These are phyloP conservation scores for Acorus calamus DNA, from an alignment of 106 monocot species.

Conservation along the genomic window DNA sequence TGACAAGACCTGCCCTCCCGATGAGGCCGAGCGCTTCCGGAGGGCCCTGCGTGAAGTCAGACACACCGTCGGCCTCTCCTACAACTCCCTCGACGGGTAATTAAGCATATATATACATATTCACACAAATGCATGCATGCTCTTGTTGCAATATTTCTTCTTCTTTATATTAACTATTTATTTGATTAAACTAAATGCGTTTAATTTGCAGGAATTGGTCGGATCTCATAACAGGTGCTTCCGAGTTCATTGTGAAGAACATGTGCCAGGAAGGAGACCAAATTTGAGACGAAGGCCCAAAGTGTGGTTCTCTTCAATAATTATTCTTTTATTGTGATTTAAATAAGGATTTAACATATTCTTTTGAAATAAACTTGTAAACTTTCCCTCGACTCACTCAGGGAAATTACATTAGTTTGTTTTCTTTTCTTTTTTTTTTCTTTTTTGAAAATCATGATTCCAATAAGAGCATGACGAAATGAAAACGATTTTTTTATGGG, in stretches of 20 bases:
- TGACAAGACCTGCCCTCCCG: background rate
- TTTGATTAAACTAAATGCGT: background rate
- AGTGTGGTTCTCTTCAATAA: background rate
- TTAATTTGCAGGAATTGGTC: conserved; percentile 12
- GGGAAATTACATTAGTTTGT: too few relatives aligned
- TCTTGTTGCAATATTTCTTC: background rate
- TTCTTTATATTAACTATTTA: background rate
- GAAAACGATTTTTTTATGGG: too few relatives aligned
- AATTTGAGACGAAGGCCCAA: background rate
- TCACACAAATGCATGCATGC: background rate
- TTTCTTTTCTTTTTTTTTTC: too few relatives aligned
- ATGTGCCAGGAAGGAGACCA: background rate
- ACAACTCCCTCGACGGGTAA: conserved; percentile 33
- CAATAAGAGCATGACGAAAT: too few relatives aligned
- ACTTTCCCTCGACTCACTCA: too few relatives aligned
- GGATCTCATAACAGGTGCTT: conserved; percentile 7
- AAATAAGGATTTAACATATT: background rate
- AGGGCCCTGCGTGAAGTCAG: conserved; percentile 31
- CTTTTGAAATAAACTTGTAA: background rate
- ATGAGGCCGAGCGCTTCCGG: conserved; percentile 18
- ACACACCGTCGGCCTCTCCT: conserved; percentile 42
- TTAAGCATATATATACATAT: background rate
- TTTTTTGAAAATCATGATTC: too few relatives aligned
- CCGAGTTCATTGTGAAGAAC: conserved; percentile 8
- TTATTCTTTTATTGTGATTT: background rate